Percentiles rank a stretch among this genome's conserved stretches.
Conservation (phyloP, 371 early-diverging fungal species). For the Dichotomocladium elegans region DNA sequence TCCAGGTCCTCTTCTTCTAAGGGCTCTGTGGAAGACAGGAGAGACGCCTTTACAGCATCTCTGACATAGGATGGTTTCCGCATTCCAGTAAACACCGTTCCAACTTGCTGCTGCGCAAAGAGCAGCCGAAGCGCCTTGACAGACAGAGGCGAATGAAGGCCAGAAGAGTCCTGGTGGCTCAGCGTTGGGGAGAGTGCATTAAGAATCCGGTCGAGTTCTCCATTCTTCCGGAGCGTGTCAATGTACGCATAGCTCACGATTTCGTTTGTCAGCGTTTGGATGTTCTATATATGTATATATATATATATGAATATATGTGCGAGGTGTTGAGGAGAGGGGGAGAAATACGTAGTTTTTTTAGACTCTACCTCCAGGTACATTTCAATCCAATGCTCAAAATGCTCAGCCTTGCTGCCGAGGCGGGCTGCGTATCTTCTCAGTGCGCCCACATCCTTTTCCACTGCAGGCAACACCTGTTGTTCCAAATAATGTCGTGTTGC, state of each 20-base stretch:
- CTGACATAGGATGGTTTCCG: slow-evolving; percentile 57
- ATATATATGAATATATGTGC: no score
- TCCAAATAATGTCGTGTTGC: slow-evolving; percentile 68
- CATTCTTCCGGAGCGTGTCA: slow-evolving; percentile 59
- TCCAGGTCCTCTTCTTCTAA: slow-evolving; percentile 21
- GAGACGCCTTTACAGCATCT: slow-evolving; percentile 46
- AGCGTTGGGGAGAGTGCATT: slow-evolving; percentile 47
- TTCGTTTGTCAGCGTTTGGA: slow-evolving; percentile 28
- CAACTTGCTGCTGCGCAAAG: slow-evolving; percentile 50
- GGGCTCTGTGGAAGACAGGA: slow-evolving; percentile 4
- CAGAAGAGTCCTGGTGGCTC: slow-evolving; percentile 15
- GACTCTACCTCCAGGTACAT: slow-evolving; percentile 40
- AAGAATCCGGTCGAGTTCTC: slow-evolving; percentile 63
- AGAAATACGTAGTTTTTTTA: no score
- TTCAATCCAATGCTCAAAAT: slow-evolving; percentile 31
- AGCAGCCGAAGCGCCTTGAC: slow-evolving; percentile 48
- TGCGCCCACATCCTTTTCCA: slow-evolving; percentile 49
- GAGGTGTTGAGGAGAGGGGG: no score
- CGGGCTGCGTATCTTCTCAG: slow-evolving; percentile 30
- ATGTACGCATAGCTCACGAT: slow-evolving; percentile 51
- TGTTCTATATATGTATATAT: slow-evolving; percentile 20
- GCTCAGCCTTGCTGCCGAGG: slow-evolving; percentile 10
- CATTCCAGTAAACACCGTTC: slow-evolving; percentile 75
- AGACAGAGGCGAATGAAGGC: slow-evolving; percentile 50
- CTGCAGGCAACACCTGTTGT: slow-evolving; percentile 58